Percentiles rank a stretch among this genome's conserved stretches.
These are phyloP conservation scores for Micromonas commoda DNA, from an alignment of 139 green algal species.

Conservation along the genomic window DNA sequence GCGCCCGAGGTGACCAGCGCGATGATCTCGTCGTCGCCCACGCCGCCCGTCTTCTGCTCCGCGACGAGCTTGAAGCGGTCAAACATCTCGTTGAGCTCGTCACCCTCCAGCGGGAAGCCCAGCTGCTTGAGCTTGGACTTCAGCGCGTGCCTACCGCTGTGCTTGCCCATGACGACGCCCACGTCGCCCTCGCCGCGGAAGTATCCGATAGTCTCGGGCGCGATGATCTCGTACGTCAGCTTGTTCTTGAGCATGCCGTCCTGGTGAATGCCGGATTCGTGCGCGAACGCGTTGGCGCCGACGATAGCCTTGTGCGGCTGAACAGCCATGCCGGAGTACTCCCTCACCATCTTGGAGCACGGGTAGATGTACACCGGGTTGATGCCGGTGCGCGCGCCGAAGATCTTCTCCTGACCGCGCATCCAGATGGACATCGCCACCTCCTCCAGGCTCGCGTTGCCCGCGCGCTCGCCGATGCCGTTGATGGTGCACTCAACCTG, in stretches of 20 bases:
- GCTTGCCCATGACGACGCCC: slow-evolving; percentile 49
- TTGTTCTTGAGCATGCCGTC: slow-evolving; percentile 77
- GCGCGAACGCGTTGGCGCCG: slow-evolving; percentile 95
- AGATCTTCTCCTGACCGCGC: slow-evolving; percentile 64
- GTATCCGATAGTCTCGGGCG: slow-evolving; percentile 90
- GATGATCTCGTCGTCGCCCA: slow-evolving; percentile 90
- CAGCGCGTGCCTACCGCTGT: slow-evolving; percentile 74
- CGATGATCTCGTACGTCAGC: slow-evolving; percentile 97
- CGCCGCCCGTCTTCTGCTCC: slow-evolving; percentile 82
- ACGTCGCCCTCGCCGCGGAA: slow-evolving; percentile 55
- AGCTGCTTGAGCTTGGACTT: slow-evolving; percentile 62
- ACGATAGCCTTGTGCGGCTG: slow-evolving; percentile 99
- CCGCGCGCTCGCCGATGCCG: slow-evolving; percentile 95
- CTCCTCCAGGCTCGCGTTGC: slow-evolving; percentile 95
- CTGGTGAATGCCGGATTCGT: slow-evolving; percentile 97
- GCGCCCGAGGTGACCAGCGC: slow-evolving; percentile 63
- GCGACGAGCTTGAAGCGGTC: slow-evolving; percentile 85
- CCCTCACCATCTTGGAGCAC: slow-evolving; percentile 81
- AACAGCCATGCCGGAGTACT: slow-evolving; percentile 80
- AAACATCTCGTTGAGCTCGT: slow-evolving; percentile 87
- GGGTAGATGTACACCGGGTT: slow-evolving; percentile 78
- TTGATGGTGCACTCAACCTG: slow-evolving; percentile 99
- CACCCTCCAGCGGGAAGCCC: slow-evolving; percentile 66
- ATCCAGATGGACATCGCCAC: slow-evolving; percentile 85
- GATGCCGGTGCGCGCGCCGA: slow-evolving; percentile 84